Percentiles rank a stretch among this genome's conserved stretches.
These are phyloP conservation scores for Lentinula raphanica DNA, from an alignment of 768 basidiomycete genomes.

Conservation along the genomic window DNA sequence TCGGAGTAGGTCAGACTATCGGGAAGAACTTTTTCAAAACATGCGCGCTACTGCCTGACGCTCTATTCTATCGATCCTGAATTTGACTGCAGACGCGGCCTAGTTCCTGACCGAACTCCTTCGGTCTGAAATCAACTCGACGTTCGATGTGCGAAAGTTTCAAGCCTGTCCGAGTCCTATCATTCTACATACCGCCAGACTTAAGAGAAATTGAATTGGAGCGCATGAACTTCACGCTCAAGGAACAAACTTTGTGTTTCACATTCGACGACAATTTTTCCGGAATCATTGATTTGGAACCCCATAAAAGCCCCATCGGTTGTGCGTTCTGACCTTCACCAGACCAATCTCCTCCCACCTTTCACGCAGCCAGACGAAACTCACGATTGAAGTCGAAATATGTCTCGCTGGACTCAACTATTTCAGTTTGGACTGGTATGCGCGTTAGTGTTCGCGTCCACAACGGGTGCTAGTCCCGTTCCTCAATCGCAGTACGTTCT, in stretches of 20 bases:
- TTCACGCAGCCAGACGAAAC: background rate
- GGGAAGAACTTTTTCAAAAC: no score
- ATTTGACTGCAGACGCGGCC: background rate
- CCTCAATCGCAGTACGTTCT: background rate
- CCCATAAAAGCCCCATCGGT: background rate
- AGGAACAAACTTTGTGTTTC: background rate
- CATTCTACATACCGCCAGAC: background rate
- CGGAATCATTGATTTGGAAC: background rate
- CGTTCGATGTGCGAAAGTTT: background rate
- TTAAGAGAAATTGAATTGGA: background rate
- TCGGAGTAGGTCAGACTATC: no score
- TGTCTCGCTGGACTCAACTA: background rate
- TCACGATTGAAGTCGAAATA: background rate
- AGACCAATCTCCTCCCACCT: background rate
- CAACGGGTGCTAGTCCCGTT: background rate
- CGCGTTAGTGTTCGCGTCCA: background rate
- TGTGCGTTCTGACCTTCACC: background rate
- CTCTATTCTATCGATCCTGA: background rate
- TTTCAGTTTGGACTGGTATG: background rate
- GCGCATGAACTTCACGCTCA: background rate
- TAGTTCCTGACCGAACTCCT: background rate
- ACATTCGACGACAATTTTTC: background rate
- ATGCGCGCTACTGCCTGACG: background rate
- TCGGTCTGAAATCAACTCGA: background rate
- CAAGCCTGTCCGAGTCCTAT: background rate